phyloP scores from a whole-genome alignment of 2,329 filamentous ascomycete genomes.

The Neurospora sp. region DNA sequence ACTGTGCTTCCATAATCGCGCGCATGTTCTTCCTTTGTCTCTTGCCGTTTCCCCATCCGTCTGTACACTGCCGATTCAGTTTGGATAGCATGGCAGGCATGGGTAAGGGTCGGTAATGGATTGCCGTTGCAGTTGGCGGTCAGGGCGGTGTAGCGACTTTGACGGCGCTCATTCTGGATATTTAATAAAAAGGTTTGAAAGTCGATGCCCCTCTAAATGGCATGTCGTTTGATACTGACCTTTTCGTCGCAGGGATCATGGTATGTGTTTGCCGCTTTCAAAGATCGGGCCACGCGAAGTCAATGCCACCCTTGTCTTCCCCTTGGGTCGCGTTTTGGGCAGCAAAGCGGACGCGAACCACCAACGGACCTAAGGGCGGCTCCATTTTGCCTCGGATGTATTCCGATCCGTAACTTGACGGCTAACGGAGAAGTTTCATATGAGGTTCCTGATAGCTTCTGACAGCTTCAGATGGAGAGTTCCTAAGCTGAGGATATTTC shows the following conservation, averaged over 20 bases:
- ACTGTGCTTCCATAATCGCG: not conserved
- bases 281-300: not conserved
- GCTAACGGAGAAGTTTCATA: not conserved
- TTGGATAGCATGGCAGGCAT: not conserved
- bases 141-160: not conserved
- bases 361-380: not conserved
- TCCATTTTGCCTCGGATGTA: not conserved
- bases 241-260: not conserved
- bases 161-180: not conserved
- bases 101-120: not conserved
- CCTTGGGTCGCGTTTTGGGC: not conserved
- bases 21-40: not conserved
- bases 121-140: not conserved
- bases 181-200: not conserved
- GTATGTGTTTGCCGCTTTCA: not conserved
- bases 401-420: not conserved
- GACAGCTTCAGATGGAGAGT: not conserved
- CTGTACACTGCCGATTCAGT: not conserved
- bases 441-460: not conserved
- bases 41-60: not conserved
- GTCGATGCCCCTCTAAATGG: not conserved
- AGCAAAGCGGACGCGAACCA: not conserved
- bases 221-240: not conserved
- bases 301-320: not conserved
- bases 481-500: not conserved